Conservation (phyloP, 176 grass and related monocot species). For the Cocos nucifera region DNA sequence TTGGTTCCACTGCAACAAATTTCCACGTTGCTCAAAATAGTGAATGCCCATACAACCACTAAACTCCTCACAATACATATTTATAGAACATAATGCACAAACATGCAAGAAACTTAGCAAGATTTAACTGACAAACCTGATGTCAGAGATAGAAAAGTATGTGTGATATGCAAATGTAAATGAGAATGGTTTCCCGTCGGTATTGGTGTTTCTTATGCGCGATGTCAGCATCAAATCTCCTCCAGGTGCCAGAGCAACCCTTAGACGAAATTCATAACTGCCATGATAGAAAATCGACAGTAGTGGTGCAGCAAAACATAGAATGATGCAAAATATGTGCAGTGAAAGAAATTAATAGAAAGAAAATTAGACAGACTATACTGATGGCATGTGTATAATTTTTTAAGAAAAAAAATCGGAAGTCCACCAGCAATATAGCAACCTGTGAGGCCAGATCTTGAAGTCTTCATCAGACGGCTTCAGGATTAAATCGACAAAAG, state of each 20-base stretch:
- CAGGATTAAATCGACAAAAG: conserved; percentile 74
- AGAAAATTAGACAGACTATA: no score
- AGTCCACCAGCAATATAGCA: not conserved
- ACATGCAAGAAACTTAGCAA: no score
- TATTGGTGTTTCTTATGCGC: conserved; percentile 69
- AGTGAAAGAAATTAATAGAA: no score
- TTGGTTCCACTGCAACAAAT: no score
- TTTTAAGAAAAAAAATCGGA: conserved; percentile 9
- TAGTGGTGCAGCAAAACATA: conserved; percentile 2
- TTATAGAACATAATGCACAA: no score
- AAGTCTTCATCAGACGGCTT: conserved; percentile 71
- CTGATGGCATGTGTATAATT: no score
- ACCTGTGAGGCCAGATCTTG: conserved; percentile 89
- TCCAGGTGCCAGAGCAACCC: conserved; percentile 65
- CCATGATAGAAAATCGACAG: conserved; percentile 8
- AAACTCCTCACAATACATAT: no score
- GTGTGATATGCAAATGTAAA: conserved; percentile 88
- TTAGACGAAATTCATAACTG: conserved; percentile 73
- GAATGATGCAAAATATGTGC: not conserved
- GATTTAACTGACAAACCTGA: conserved; percentile 20
- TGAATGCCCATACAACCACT: no score
- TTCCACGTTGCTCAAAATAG: no score
- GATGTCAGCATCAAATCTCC: conserved; percentile 73
- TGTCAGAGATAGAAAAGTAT: conserved; percentile 76
- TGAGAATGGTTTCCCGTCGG: conserved; percentile 68